Evolutionary conservation across 2,329 filamentous ascomycete species (phyloP).

Genomic region (Zymoseptoria pseudotritici): DNA sequence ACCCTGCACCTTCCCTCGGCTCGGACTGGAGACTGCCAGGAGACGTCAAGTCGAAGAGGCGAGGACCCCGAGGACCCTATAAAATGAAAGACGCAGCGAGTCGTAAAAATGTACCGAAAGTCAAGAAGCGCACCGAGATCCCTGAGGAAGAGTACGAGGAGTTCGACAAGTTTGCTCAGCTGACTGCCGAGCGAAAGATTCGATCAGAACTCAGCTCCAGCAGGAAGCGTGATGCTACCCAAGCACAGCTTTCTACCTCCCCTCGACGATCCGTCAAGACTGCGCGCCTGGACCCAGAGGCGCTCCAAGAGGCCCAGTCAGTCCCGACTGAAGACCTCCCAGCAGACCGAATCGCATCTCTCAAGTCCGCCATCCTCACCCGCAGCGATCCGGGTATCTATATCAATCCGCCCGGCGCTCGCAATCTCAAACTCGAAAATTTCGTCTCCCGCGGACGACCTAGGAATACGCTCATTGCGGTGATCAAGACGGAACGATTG

Average conservation of each 20-base stretch:
- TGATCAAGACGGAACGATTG: constrained; percentile 34
- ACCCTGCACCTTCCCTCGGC: background rate
- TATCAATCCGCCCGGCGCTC: constrained; percentile 40
- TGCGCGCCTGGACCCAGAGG: background rate
- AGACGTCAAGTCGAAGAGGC: background rate
- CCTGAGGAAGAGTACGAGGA: constrained; percentile 15
- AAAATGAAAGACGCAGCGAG: background rate
- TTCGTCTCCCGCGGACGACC: constrained; percentile 32
- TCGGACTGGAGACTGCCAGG: background rate
- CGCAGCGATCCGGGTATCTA: constrained; percentile 34
- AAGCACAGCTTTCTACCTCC: background rate
- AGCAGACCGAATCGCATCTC: constrained; percentile 17
- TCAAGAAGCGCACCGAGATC: constrained; percentile 7
- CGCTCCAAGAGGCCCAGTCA: background rate
- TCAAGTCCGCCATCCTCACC: constrained; percentile 26
- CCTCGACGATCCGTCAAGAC: background rate
- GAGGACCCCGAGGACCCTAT: background rate
- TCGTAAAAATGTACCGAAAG: background rate
- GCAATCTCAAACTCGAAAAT: constrained; percentile 22
- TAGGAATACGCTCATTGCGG: constrained; percentile 36
- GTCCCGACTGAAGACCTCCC: constrained; percentile 2
- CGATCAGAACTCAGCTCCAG: constrained; percentile 7
- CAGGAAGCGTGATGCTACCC: constrained; percentile 2
- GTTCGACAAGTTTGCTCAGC: constrained; percentile 12
- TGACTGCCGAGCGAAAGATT: constrained; percentile 9